phyloP scores from a whole-genome alignment of 805 yeast genomes.

The Yarrowia divulgata region DNA sequence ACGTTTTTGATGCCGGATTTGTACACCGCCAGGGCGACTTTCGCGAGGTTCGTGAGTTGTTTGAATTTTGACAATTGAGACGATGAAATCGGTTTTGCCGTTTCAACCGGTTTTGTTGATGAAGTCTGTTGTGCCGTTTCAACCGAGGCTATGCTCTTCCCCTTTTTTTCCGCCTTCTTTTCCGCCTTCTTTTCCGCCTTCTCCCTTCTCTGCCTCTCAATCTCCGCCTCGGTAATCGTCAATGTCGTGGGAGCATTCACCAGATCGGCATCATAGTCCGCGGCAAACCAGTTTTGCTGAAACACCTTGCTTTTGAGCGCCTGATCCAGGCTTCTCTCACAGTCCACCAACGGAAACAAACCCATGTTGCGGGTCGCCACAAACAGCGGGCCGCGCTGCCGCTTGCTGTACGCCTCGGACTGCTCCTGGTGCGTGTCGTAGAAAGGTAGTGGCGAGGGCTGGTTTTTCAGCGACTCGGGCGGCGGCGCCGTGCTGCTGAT shows the following conservation, averaged over 20 bases:
- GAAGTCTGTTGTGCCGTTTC: neutral
- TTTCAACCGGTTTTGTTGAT: too few relatives aligned
- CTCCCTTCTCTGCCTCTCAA: slow-evolving; percentile 17
- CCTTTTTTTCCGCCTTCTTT: slow-evolving; percentile 8
- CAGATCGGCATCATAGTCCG: slow-evolving; percentile 31
- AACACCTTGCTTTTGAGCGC: slow-evolving; percentile 39
- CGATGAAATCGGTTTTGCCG: neutral
- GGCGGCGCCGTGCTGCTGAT: slow-evolving; percentile 7
- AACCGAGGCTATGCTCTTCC: neutral
- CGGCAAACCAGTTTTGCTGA: slow-evolving; percentile 38
- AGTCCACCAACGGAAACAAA: slow-evolving; percentile 34
- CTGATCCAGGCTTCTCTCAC: slow-evolving; percentile 34
- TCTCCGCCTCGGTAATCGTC: slow-evolving; percentile 28
- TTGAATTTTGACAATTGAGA: neutral
- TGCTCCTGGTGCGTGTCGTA: slow-evolving; percentile 31
- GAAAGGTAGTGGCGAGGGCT: slow-evolving; percentile 18
- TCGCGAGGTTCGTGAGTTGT: slow-evolving; percentile 1
- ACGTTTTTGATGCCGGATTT: slow-evolving; percentile 58
- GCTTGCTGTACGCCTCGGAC: slow-evolving; percentile 34
- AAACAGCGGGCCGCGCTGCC: slow-evolving; percentile 4
- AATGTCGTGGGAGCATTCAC: slow-evolving; percentile 25
- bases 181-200: neutral
- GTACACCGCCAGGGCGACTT: slow-evolving; percentile 49
- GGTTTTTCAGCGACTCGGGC: neutral
- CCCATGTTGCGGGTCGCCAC: slow-evolving; percentile 29